Conservation (phyloP, 352 stramenopile genomes). For the Plasmopara viticola region DNA sequence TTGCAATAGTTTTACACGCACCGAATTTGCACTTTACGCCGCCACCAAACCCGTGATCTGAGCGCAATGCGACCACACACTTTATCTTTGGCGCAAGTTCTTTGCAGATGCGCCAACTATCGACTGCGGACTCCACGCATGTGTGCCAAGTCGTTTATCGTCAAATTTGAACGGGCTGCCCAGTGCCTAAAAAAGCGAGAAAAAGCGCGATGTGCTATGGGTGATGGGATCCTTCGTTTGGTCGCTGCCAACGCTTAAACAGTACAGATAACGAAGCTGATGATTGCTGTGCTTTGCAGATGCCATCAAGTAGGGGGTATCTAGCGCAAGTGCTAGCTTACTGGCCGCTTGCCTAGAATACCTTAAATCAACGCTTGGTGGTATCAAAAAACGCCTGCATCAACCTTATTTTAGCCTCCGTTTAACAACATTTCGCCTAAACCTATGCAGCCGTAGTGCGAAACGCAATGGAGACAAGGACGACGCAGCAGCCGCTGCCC, state of each 20-base stretch:
- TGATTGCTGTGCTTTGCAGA: no score
- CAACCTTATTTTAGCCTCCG: not conserved
- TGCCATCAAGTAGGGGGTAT: no score
- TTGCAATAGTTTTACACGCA: not conserved
- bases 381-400: no score
- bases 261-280: no score
- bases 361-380: not conserved
- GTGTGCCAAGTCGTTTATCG: not conserved
- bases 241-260: no score
- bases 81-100: constrained; percentile 5
- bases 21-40: no score
- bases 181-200: no score
- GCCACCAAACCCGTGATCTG: no score
- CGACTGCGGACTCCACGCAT: not conserved
- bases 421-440: constrained; percentile 9
- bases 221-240: no score
- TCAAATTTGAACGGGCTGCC: not conserved
- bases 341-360: not conserved
- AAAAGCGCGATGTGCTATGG: no score
- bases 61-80: not conserved
- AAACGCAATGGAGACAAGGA: constrained; percentile 10
- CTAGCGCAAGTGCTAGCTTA: no score
- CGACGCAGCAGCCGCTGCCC: not conserved
- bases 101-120: constrained; percentile 4
- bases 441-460: constrained; percentile 7